Conservation (phyloP, 352 stramenopile species). For the Globisporangium alternatum region DNA sequence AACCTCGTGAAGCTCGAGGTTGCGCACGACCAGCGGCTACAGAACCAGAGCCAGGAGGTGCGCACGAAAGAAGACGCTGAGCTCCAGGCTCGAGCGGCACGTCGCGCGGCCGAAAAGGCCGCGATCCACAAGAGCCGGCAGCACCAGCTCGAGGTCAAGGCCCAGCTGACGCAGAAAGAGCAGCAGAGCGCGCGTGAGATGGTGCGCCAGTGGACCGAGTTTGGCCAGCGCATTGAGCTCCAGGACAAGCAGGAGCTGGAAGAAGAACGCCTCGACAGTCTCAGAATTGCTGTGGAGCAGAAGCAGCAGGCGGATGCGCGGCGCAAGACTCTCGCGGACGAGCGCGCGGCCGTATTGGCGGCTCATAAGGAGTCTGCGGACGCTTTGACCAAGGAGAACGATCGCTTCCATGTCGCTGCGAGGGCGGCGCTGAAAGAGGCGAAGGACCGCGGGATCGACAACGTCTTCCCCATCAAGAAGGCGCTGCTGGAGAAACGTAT, state of each 20-base stretch:
- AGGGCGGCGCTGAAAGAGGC: conserved; percentile 53
- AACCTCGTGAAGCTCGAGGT: conserved; percentile 71
- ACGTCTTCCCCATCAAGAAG: conserved; percentile 73
- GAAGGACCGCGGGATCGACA: conserved; percentile 51
- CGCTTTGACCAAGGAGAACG: conserved; percentile 42
- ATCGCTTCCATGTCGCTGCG: conserved; percentile 60
- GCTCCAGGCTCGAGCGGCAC: conserved; percentile 50
- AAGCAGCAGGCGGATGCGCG: conserved; percentile 77
- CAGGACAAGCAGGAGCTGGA: conserved; percentile 61
- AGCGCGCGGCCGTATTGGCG: conserved; percentile 31
- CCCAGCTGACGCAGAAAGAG: conserved; percentile 31
- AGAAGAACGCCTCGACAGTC: conserved; percentile 50
- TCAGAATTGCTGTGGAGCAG: conserved; percentile 61
- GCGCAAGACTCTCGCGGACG: conserved; percentile 43
- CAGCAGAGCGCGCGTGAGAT: conserved; percentile 40
- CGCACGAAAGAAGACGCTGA: conserved; percentile 68
- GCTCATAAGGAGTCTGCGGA: conserved; percentile 31
- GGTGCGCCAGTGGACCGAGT: conserved; percentile 65
- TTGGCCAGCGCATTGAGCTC: conserved; percentile 55
- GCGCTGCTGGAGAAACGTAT: conserved; percentile 67
- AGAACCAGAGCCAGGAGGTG: conserved; percentile 70
- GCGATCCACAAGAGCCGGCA: conserved; percentile 58
- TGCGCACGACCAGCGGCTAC: conserved; percentile 52
- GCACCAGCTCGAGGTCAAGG: conserved; percentile 58
- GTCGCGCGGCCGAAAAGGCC: conserved; percentile 59